A percentile compares a stretch with the other conserved stretches of the same genome.
Conservation (phyloP, 148 eudicot genomes). For the Cornus florida region DNA sequence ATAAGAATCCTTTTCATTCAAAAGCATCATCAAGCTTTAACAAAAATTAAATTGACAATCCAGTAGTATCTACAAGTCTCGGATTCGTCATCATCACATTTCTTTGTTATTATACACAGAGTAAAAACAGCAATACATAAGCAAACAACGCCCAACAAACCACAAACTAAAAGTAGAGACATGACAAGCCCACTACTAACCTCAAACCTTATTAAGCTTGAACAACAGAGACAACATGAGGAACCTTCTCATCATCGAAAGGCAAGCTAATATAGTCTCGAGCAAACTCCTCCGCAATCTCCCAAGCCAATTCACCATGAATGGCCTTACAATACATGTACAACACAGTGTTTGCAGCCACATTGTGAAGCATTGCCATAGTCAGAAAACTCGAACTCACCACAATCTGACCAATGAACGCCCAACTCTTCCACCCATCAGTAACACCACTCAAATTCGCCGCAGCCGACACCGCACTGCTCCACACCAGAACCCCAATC, state of each 20-base stretch:
- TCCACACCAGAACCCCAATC: conserved; percentile 14
- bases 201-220: conserved; percentile 24
- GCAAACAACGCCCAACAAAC: conserved; percentile 1
- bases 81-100: background rate
- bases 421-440: conserved; percentile 38
- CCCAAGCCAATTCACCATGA: conserved; percentile 64
- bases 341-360: conserved; percentile 48
- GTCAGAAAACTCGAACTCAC: conserved; percentile 42
- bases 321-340: conserved; percentile 74
- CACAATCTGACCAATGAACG: conserved; percentile 34
- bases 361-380: conserved; percentile 39
- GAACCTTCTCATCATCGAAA: conserved; percentile 62
- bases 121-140: background rate
- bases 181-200: conserved; percentile 7
- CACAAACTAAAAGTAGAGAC: background rate
- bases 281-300: conserved; percentile 66
- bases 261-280: conserved; percentile 65
- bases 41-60: background rate
- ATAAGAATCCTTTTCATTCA: background rate
- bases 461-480: conserved; percentile 11
- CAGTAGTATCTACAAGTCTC: background rate
- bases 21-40: background rate
- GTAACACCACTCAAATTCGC: conserved; percentile 9
- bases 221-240: conserved; percentile 54
- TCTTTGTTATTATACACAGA: background rate